Base-by-base conservation (phyloP, 768 basidiomycete genomes). In the Psilocybe tampanensis region DNA sequence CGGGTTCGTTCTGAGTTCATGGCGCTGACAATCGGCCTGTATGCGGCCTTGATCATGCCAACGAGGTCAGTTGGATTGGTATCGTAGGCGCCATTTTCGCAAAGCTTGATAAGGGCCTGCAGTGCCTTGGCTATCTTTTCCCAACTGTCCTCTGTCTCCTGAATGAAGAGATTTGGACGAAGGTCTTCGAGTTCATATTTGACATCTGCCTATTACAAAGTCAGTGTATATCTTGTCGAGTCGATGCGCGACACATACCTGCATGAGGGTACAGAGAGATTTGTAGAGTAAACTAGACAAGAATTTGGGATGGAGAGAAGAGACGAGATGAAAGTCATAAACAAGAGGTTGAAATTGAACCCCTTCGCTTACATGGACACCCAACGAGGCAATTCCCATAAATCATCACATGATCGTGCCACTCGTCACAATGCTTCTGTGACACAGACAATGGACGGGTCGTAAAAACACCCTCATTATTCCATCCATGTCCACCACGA, bases 61-160 rank as follows among this genome's bases (percentile, higher is more conserved):
- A 84, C 74, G 43, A 90, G 71, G 43, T 86, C 82, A 3, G 74
- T 55, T 17, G 68, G 55, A 12, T 84, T 76, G 47, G 76, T 76
- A 32, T 84, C 80, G 61, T 76, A 79, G 17, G 76, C 85, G 21
- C 81, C 83, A 50, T 81, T 77, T 33, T 78, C 76, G 59, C 78
- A 83, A 5, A 88, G 67, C 5, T 71, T 67, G 1, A 76, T 76
- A 19, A 92, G 68, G 13, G 74, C 68, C 19, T 64, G 54, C 48
- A 91, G 65, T 3, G 78, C 77, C 33, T 80, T 75, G 2, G 80
- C 69, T 45, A 93, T 89, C 17, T 70, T 75, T 54, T 92, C 89
- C 92, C 92, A 94, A 13, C 84, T 84, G 24, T 94, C 90, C 67
- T 94, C 92, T 2, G 88, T 84, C 69, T 94, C 92, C 32, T 77